Evolutionary conservation across 257 asterid genomes (phyloP), one percentile per base, ranked within the genome.

Genomic region (Lycium ferocissimum): DNA sequence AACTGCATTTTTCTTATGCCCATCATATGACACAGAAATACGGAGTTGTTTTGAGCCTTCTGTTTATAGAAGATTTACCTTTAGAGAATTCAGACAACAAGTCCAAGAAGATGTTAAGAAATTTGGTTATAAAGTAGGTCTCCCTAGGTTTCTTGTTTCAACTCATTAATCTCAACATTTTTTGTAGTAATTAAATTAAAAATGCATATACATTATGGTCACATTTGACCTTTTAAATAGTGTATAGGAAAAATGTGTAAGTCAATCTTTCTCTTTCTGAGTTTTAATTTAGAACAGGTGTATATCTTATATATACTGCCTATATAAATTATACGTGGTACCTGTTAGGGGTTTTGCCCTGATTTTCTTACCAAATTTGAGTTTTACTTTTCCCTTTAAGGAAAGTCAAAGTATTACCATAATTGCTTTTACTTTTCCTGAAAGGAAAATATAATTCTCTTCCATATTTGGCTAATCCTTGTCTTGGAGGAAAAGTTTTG

Each of bases 1-100:
- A 2, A 81, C 93, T 1, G 99, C 99, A 1, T 95, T 90, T 87
- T 96, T 96, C 90, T 54, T 96, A 61, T 95, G 98, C 80, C 99
- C 99, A 13, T 89, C 97, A 3, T 89, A 92, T 80, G 98, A 96
- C 71, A 92, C 98, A 0, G 87, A 89, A 69, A 91, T 96, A 61
- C 73, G 79, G 17, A 89, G 97, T 82, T 92, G 89, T 12, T 58
- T 45, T 15, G 88, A 90, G 85, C 97, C 97, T 38, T 73, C 93
- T 22, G 86, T 89, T 40, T 95, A 96, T 75, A 90, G 84, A 90
- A 92, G 88, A 67, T 96, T 96, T 81, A 93, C 91, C 89, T 96
- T 95, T 14, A 92, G 95, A 57, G 98, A 96, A 57, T 96, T 90
- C 88, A 93, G 97, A 83, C 86, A 91, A 69, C 93, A 94, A 75